These are phyloP conservation scores for Nelumbo lutea DNA, from an alignment of 164 flowering plant species.

Conservation along the genomic window DNA sequence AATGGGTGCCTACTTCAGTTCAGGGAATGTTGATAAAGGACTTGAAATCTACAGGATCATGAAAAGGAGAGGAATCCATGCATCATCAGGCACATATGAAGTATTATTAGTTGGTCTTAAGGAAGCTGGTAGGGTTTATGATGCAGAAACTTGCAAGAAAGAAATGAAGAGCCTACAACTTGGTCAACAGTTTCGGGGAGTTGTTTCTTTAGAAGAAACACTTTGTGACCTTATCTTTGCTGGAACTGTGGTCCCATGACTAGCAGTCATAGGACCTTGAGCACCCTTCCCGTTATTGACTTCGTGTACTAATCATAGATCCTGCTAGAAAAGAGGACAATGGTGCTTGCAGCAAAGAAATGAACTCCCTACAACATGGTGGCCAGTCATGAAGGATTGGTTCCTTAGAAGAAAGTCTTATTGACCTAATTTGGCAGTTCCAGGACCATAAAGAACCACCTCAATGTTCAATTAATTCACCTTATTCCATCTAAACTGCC, in stretches of 20 bases:
- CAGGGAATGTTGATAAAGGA: slow-evolving; percentile 55
- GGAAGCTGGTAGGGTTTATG: slow-evolving; percentile 34
- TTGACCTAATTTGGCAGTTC: too few relatives aligned
- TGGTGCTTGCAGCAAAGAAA: too few relatives aligned
- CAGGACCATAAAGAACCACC: too few relatives aligned
- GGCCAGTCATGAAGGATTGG: too few relatives aligned
- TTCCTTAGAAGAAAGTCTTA: too few relatives aligned
- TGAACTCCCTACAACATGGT: too few relatives aligned
- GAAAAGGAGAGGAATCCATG: slow-evolving; percentile 41
- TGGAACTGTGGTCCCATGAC: slow-evolving; percentile 4
- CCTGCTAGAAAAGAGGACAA: too few relatives aligned
- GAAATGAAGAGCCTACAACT: slow-evolving; percentile 39
- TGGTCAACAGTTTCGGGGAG: slow-evolving; percentile 11
- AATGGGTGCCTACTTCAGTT: slow-evolving; percentile 49
- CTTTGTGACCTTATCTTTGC: slow-evolving; percentile 39
- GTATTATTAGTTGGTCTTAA: slow-evolving; percentile 61
- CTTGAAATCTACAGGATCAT: slow-evolving; percentile 47
- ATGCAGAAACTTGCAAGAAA: slow-evolving; percentile 41
- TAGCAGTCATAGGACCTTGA: not conserved
- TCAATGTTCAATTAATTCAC: not conserved
- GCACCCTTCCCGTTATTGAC: not conserved
- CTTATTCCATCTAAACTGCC: not conserved
- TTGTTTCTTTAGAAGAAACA: slow-evolving; percentile 30
- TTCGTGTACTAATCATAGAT: too few relatives aligned
- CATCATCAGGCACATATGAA: slow-evolving; percentile 55